Conservation (phyloP, 148 eudicot genomes). For the Amaranthus hypochondriacus region DNA sequence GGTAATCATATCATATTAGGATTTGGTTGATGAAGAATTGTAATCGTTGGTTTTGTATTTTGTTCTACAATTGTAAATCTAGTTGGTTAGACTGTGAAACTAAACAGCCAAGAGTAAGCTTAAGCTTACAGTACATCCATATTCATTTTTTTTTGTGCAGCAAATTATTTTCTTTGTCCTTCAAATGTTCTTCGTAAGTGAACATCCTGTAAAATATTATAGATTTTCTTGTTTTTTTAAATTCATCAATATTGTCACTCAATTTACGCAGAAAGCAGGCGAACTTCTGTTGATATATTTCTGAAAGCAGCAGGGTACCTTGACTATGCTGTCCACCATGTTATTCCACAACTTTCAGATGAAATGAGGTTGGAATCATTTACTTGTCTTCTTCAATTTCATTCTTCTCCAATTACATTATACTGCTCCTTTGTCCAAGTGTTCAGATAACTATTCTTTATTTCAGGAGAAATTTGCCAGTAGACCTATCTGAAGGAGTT, state of each 20-base stretch:
- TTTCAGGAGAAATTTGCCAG: constrained; percentile 87
- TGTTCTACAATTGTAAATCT: not conserved
- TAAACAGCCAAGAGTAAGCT: not conserved
- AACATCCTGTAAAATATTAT: not conserved
- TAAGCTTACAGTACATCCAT: not conserved
- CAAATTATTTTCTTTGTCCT: not conserved
- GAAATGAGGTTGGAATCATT: constrained; percentile 58
- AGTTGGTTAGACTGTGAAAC: not conserved
- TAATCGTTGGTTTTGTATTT: too few species aligned
- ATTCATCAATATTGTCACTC: not conserved
- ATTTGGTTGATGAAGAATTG: too few species aligned
- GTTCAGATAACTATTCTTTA: constrained; percentile 15
- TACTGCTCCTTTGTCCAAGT: not conserved
- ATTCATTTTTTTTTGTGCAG: not conserved
- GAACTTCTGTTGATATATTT: constrained; percentile 81
- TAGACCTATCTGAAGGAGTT: constrained; percentile 93
- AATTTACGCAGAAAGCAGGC: constrained; percentile 64
- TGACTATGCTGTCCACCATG: constrained; percentile 90
- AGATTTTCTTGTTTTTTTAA: not conserved
- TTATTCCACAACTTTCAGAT: constrained; percentile 69
- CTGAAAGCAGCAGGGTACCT: constrained; percentile 97
- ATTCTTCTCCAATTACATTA: not conserved
- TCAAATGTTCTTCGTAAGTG: not conserved
- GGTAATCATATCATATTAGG: too few species aligned
- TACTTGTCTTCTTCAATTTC: not conserved